Evolutionary conservation across 768 basidiomycete genomes (phyloP).

Genomic region (Mycena floridula): DNA sequence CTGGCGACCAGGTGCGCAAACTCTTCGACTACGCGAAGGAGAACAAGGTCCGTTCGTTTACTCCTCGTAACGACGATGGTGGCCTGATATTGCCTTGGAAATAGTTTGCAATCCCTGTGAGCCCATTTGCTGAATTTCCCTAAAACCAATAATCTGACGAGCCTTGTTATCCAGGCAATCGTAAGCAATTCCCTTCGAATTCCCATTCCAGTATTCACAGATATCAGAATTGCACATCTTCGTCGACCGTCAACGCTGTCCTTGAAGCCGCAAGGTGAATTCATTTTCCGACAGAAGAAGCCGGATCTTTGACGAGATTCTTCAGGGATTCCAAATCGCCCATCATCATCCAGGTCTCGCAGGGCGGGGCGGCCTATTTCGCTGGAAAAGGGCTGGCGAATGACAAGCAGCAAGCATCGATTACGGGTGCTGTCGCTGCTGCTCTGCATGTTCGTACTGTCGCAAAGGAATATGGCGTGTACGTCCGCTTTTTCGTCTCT

Average conservation of each 20-base stretch:
- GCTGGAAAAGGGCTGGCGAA: slow-evolving; percentile 95
- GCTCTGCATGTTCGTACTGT: slow-evolving; percentile 88
- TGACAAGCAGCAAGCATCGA: slow-evolving; percentile 92
- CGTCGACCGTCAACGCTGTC: slow-evolving; percentile 89
- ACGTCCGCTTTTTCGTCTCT: slow-evolving; percentile 26
- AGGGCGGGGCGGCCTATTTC: slow-evolving; percentile 94
- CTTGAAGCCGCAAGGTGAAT: slow-evolving; percentile 89
- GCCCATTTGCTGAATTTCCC: too few relatives aligned
- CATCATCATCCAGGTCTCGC: slow-evolving; percentile 96
- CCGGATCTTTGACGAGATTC: slow-evolving; percentile 9
- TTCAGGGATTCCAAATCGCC: slow-evolving; percentile 90
- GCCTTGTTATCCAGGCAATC: slow-evolving; percentile 49
- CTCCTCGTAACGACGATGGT: not conserved
- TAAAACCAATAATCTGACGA: not conserved
- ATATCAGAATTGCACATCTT: slow-evolving; percentile 89
- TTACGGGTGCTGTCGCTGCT: slow-evolving; percentile 86
- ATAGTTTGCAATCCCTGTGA: slow-evolving; percentile 82
- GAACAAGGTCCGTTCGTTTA: slow-evolving; percentile 57
- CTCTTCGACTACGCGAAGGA: slow-evolving; percentile 92
- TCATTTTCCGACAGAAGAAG: slow-evolving; percentile 1
- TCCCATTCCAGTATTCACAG: slow-evolving; percentile 6
- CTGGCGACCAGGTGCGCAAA: slow-evolving; percentile 92
- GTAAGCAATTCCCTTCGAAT: slow-evolving; percentile 58
- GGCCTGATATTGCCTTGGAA: not conserved
- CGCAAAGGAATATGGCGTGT: slow-evolving; percentile 91